A percentile compares a stretch with the other conserved stretches of the same genome.
phyloP scores from a whole-genome alignment of 164 flowering plant genomes.

The Stephania yunnanensis region DNA sequence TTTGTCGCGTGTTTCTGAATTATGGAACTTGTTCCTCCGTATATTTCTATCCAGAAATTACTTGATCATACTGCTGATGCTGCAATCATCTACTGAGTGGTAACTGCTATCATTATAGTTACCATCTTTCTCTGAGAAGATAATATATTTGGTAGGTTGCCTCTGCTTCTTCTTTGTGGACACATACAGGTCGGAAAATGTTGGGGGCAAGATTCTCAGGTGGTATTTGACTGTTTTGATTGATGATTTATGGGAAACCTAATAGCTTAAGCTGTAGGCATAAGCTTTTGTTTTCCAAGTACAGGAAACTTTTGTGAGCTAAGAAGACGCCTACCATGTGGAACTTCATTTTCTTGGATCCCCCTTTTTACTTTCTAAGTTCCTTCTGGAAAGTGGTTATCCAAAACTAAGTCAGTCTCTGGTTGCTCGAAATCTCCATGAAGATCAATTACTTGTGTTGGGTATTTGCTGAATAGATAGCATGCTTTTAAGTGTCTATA shows the following conservation, averaged over 20 bases:
- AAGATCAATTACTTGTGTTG: neutral
- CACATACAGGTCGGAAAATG: neutral
- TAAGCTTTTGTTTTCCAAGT: neutral
- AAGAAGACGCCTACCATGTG: too few relatives aligned
- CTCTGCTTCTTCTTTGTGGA: conserved; percentile 7
- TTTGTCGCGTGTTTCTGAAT: conserved; percentile 23
- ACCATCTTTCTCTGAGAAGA: neutral
- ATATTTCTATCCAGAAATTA: conserved; percentile 23
- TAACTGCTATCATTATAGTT: conserved; percentile 3
- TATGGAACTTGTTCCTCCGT: conserved; percentile 19
- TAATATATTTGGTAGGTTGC: neutral
- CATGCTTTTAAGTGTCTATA: neutral
- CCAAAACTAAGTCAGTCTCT: neutral
- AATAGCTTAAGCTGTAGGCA: neutral
- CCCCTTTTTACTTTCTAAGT: neutral
- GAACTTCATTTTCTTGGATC: too few relatives aligned
- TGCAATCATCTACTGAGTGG: conserved; percentile 9
- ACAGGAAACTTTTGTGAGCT: neutral
- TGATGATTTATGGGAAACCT: neutral
- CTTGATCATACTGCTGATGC: conserved; percentile 17
- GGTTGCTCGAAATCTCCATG: neutral
- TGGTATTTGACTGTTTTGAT: neutral
- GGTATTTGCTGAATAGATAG: neutral
- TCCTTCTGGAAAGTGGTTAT: neutral
- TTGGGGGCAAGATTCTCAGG: neutral